Percentiles rank a stretch among this genome's conserved stretches.
phyloP scores from a whole-genome alignment of 306 rosid genomes.

The Castanea crenata region DNA sequence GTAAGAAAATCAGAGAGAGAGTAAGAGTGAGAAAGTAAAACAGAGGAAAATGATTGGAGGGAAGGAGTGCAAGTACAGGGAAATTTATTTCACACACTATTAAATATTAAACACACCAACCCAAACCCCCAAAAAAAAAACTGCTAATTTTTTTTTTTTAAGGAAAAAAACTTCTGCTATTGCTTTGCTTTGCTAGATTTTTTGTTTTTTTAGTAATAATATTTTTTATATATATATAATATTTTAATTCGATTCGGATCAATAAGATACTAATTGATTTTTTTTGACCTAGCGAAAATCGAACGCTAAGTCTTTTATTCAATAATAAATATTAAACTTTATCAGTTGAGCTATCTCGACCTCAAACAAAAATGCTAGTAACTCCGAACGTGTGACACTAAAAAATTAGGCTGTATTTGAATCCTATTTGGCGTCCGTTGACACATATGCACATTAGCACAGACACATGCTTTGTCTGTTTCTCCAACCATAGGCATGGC shows the following conservation, averaged over 20 bases:
- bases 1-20: slow-evolving; percentile 1
- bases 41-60: slow-evolving; percentile 71
- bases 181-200: neutral
- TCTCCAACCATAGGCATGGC: neutral
- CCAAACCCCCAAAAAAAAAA: neutral
- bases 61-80: slow-evolving; percentile 36
- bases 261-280: too few species aligned
- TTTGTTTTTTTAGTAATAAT: too few species aligned
- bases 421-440: slow-evolving; percentile 62
- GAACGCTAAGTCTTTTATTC: too few species aligned
- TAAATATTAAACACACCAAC: neutral
- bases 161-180: neutral
- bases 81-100: neutral
- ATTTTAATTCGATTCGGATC: too few species aligned
- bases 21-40: neutral
- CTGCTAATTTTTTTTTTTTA: too few species aligned
- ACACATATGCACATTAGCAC: slow-evolving; percentile 28
- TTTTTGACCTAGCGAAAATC: fast-evolving
- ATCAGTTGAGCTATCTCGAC: fast-evolving
- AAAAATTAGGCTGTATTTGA: slow-evolving; percentile 44
- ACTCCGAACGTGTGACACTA: neutral
- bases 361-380: neutral
- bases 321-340: fast-evolving
- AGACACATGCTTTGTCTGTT: slow-evolving; percentile 26
- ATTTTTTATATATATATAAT: too few species aligned